A percentile compares a stretch with the other conserved stretches of the same genome.
phyloP scores from a whole-genome alignment of 78 protist genomes.

The slime mould (Dictyostelium discoideum) region dicty_2.7 NC_007091.3:3709001-3709500 shows the following conservation, averaged over 20 bases:
- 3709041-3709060: constrained; percentile 51
- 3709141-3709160: constrained; percentile 34
- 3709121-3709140: neutral
- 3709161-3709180: constrained; percentile 60
- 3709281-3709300: constrained; percentile 38
- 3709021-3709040: constrained; percentile 4
- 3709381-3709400: neutral
- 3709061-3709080: constrained; percentile 61
- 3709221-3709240: neutral
- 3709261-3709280: constrained; percentile 56
- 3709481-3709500: constrained; percentile 80
- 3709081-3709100: constrained; percentile 72
- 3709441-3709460: constrained; percentile 19
- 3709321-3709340: constrained; percentile 20
- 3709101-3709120: constrained; percentile 61
- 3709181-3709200: neutral
- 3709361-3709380: constrained; percentile 21
- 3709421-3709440: neutral
- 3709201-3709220: neutral
- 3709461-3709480: constrained; percentile 73
- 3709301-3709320: neutral
- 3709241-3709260: constrained; percentile 55
- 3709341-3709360: neutral
- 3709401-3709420: neutral
- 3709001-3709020: constrained; percentile 48